Evolutionary conservation across 2,329 filamentous ascomycete species (phyloP).

Genomic region (Alternaria postmessia): DNA sequence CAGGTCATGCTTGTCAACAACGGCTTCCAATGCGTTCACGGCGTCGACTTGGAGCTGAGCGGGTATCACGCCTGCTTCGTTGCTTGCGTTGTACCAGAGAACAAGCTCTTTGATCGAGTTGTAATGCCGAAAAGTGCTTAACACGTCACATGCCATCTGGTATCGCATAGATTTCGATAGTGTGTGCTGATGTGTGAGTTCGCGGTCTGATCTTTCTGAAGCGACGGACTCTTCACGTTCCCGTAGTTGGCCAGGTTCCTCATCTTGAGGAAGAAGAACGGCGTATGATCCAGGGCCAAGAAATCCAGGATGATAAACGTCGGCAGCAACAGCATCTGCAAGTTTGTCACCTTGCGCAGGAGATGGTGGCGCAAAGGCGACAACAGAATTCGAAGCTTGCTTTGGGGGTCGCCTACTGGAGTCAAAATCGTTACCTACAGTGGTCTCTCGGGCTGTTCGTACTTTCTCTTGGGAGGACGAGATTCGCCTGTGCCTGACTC

Average conservation of each 20-base stretch:
- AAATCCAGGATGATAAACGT: slow-evolving; percentile 44
- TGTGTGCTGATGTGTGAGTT: slow-evolving; percentile 40
- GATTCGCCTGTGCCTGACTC: slow-evolving; percentile 25
- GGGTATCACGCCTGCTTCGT: slow-evolving; percentile 48
- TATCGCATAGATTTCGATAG: slow-evolving; percentile 42
- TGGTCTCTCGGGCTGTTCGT: not conserved
- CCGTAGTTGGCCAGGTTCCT: slow-evolving; percentile 23
- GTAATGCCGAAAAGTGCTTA: slow-evolving; percentile 41
- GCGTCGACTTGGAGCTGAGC: slow-evolving; percentile 47
- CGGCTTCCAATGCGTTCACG: slow-evolving; percentile 39
- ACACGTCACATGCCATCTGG: slow-evolving; percentile 39
- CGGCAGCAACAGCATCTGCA: slow-evolving; percentile 44
- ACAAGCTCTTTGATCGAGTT: slow-evolving; percentile 36
- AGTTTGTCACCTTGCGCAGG: slow-evolving; percentile 32
- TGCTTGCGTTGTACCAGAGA: slow-evolving; percentile 32
- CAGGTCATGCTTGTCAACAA: slow-evolving; percentile 45
- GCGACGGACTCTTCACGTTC: slow-evolving; percentile 34
- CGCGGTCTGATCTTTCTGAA: slow-evolving; percentile 38
- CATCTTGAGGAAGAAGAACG: slow-evolving; percentile 40
- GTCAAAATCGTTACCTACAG: slow-evolving; percentile 4
- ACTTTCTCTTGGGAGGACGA: slow-evolving; percentile 40
- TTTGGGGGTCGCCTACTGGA: slow-evolving; percentile 27
- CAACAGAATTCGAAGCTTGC: slow-evolving; percentile 14
- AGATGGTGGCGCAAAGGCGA: slow-evolving; percentile 20
- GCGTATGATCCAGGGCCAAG: slow-evolving; percentile 46